Base-by-base conservation (phyloP, 345 rosid species). In the Clarkia xantiana region DNA sequence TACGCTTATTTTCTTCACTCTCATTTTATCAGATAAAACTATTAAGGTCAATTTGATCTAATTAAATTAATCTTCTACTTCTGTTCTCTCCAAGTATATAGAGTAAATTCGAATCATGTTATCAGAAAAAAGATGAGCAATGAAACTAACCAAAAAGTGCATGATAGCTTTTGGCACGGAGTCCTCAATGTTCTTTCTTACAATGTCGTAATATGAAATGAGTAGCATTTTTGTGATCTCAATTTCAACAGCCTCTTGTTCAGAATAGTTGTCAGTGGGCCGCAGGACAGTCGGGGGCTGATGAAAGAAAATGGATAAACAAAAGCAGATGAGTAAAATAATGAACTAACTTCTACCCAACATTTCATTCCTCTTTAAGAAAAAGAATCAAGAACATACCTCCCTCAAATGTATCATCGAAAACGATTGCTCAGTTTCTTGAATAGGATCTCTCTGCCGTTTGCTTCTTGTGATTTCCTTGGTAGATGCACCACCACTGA, bases 181-280 rank as follows among this genome's bases (percentile, higher is more conserved):
- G 67, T 93, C 96, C 71, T 82, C 87, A 29, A 93, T 76, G 65
- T 87, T 87, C 78, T 80, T 93, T 64, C 99, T 71, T 22, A 82
- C 99, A 67, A 93, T 84, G 73, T 87, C 94, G 14, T 87, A 93
- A 61, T 93, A 93, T 45, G 99, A 93, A 65, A 71, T 72, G 44
- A 93, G 77, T 23, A 93, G 80, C 62, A 80, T 68, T 73, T 84
- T 93, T 14, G 84, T 93, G 44, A 82, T 69, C 23, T 69, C 65
- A 67, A 87, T 84, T 68, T 93, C 95, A 40, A 84, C 56, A 48
- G 73, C 22, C 68, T 87, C 96, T 62, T 77, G 81, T 61, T 93
- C 96, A n/a, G 96, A 80, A 51, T 70, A 84, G 78, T 60, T 68
- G 61, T 93, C 96, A 13, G 79, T 58, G 16, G 96, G 95, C 73